Evolutionary conservation across 768 basidiomycete species (phyloP), one percentile per base, ranked within the genome.

Genomic region (Termitomyces sp.): DNA sequence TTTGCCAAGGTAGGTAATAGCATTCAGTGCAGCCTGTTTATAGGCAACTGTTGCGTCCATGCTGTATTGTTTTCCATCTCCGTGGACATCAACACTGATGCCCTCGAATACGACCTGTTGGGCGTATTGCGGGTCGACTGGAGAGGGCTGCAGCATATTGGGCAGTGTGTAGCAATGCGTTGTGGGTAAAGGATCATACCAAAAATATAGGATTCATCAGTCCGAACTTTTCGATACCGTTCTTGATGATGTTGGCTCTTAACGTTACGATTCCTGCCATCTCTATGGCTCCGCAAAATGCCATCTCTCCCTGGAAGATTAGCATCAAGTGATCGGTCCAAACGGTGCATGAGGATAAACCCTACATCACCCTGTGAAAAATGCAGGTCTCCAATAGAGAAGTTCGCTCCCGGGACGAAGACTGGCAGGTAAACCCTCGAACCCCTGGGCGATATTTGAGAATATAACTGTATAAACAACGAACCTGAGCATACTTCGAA

Each of bases 31-130:
- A 5, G 90, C 89, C 70, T 88, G 87, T 66, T 91, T 90, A 68
- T 87, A 91, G 3, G 90, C 88, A 18, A 88, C 86, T 22, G 87
- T 82, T 80, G 87, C 84, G 63, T 88, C 85, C 88, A 90, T 90
- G 65, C 84, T 77, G 69, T 88, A 87, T 68, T 90, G 88, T 59
- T 79, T 85, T 12, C 88, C 87, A 63, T 85, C 81, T 1, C 88
- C 88, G 50, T 88, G 85, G 58, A 83, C 76, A 61, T 89, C 85
- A 41, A 90, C 87, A 41, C 85, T 82, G 62, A 90, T 77, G 2
- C 89, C 89, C 64, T 90, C 86, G 62, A 92, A 90, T 20, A 88
- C 76, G 37, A 92, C 73, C 81, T 87, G 86, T n/a, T 84, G 72
- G 0, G 86, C 82, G 67, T 92, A 92, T 52, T 86, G 59, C 1